A percentile compares a stretch with the other conserved stretches of the same genome.
Evolutionary conservation across 306 rosid species (phyloP).

Genomic region (Carpinus fangiana): DNA sequence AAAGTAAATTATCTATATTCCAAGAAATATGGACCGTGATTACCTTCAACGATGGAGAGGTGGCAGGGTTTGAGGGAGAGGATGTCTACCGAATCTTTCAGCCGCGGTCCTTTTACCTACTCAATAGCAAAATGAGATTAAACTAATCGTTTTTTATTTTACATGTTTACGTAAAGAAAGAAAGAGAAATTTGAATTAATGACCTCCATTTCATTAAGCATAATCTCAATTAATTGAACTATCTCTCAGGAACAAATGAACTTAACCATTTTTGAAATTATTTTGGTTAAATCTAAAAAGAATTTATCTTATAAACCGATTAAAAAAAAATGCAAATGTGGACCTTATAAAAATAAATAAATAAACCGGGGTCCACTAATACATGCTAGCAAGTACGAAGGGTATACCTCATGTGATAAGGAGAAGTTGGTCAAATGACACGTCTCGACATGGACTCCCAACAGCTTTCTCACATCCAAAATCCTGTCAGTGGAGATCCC

Average conservation of each 20-base stretch:
- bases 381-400: not conserved
- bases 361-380: not conserved
- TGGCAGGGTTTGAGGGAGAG: slow-evolving; percentile 81
- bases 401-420: slow-evolving; percentile 68
- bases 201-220: too few species aligned
- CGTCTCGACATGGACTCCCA: slow-evolving; percentile 75
- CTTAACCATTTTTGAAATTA: not conserved
- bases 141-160: slow-evolving; percentile 10
- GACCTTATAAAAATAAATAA: not conserved
- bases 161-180: too few species aligned
- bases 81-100: slow-evolving; percentile 81
- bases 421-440: slow-evolving; percentile 86
- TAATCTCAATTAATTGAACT: too few species aligned
- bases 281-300: too few species aligned
- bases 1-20: too few species aligned
- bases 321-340: not conserved
- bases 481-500: slow-evolving; percentile 92
- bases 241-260: too few species aligned
- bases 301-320: too few species aligned
- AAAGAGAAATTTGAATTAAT: too few species aligned
- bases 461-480: slow-evolving; percentile 76
- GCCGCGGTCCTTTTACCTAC: slow-evolving; percentile 72
- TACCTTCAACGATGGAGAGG: slow-evolving; percentile 75
- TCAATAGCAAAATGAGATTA: not conserved
- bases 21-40: not conserved